Base-by-base conservation (phyloP, 2,329 filamentous ascomycete genomes). In the Nakataea oryzae region DNA sequence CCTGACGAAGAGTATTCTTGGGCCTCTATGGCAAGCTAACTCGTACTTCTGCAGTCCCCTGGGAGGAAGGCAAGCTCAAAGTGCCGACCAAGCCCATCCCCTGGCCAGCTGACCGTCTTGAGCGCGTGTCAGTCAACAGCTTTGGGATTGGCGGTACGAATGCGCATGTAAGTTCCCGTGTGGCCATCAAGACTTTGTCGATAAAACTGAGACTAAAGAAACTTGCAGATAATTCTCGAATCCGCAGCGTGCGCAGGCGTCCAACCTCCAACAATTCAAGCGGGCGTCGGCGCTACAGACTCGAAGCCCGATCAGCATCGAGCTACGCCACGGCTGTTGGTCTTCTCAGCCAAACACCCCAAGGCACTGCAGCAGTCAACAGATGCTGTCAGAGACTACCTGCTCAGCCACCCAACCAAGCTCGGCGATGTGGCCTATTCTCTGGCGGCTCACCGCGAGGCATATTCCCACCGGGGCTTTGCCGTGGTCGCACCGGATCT, bases 141-240 rank as follows among this genome's bases (percentile, higher is more conserved):
- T 76, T 75, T 59, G 74, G 74, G 0, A 66, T 75, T 5, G 74
- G 73, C 1, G 74, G 74, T 3, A 62, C 72, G 1, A 76, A 75
- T 60, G 72, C 70, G 1, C 74, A 76, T 32, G 69, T 67, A 6
- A 64, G 17, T 58, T 34, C 62, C 59, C 47, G 14, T n/a, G n/a
- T n/a, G n/a, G n/a, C n/a, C n/a, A 57, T 34, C 41, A 21, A n/a
- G n/a, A 1, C 41, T 14, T 41, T 41, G 3, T 11, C 41, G 6
- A 13, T 47, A 13, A 13, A n/a, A n/a, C 5, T 21, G 14, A 8
- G 21, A 9, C 41, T 50, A 50, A 50, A 17, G 8, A 50, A 9
- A 8, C 14, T 13, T 17, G 17, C 28, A 60, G 58, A 26, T 59
- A 3, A 56, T 62, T n/a, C 61, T 62, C 21, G 57, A 59, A 27